Base-by-base conservation (phyloP, 202 grass and related monocot species). In the Bolboschoenoplectus hybrid region DNA sequence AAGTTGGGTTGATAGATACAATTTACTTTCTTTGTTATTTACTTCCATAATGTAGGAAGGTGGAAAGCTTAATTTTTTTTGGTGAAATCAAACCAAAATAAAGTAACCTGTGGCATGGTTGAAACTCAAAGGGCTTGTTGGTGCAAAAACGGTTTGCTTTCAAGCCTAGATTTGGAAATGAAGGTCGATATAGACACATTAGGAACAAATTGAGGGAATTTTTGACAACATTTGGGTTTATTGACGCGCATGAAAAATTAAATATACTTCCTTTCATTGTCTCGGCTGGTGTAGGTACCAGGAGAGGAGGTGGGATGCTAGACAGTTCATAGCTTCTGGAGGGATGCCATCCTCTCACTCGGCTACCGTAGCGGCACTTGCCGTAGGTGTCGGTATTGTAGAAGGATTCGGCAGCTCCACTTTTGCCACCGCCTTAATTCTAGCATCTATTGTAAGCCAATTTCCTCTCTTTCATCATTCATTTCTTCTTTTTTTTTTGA, bases 321-420 rank as follows among this genome's bases (percentile, higher is more conserved):
- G 85, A 32, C 92, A 95, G 73, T 88, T 97, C 61, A 90, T 97
- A 86, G 91, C 89, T 81, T 92, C 95, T 85, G 95, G 95, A 36
- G 95, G 95, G 16, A 97, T 97, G 95, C 93, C 95, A 81, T 97
- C 95, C 41, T 97, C 95, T 61, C 95, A 93, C 81, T 97, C 92
- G n/a, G 92, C 93, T 70, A 97, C 93, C 32, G 95, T 93, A 46
- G 93, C 93, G 83, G 95, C 95, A 79, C 92, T 97, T 88, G 91
- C 95, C 46, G 87, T 88, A 66, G 84, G 92, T 85, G 80, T 92
- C 39, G 95, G 91, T 87, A 92, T 97, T 26, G 85, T 95, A 92
- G 91, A 97, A 90, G 95, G 95, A 82, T 88, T 91, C 73, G 81
- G 85, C 11, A 92, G 84, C 63, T 85, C 92, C 16, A 89, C 73